Evolutionary conservation across 441 rosid species (phyloP), one percentile per base, ranked within the genome.

Genomic region (Erodium texanum): DNA sequence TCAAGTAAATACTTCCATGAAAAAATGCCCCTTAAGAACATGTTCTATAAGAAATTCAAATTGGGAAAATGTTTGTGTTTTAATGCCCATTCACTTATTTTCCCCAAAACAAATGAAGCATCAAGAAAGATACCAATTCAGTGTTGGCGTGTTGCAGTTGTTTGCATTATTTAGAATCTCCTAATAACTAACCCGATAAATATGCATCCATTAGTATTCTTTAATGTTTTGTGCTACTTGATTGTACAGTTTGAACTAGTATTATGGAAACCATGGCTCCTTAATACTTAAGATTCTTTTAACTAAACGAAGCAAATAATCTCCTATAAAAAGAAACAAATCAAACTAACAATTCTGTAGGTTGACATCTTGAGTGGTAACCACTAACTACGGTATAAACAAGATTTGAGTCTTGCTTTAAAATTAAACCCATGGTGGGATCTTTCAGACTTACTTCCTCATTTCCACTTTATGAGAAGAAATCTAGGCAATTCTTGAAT

Each of bases 301-400:
- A 15, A 50, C 19, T 22, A 16, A 50, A n/a, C 58, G 16, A 48
- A 50, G 58, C 58, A 34, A 5, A 34, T 34, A 34, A 5, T 34
- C 38, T 6, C 38, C 38, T 6, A 34, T 7, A 56, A 0, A 20
- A 20, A 20, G 24, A 4, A 19, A 10, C 24, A 56, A 19, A 19
- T 10, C 24, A 22, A 56, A 56, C 62, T 5, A 56, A 18, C 24
- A 56, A 8, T 20, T 2, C 19, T 50, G n/a, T n/a, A 7, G 14
- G 62, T n/a, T 48, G 54, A n/a, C 54, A 48, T 48, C 54, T 48
- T 48, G 54, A 48, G 7, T 48, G 54, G 18, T 48, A 48, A 48
- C 54, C 54, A 48, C 38, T 34, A 34, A 34, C 38, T 34, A 34
- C 38, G 8, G 9, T 34, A 34, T 56, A 56, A 56, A 15, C 24